Evolutionary conservation across 371 early-diverging fungal species (phyloP).

Genomic region (Phascolomyces articulosus): DNA sequence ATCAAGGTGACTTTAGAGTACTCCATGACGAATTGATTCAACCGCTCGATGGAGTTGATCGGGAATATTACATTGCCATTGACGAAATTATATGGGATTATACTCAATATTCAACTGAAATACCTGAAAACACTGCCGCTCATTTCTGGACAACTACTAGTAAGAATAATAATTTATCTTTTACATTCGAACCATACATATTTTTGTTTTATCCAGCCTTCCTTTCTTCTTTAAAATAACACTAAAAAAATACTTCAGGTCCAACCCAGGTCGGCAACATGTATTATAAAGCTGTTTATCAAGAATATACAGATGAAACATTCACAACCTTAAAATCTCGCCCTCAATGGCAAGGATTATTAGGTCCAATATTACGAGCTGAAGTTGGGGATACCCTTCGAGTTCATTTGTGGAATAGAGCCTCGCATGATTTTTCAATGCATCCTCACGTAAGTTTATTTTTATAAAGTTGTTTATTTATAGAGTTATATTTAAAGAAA

Average conservation of each 20-base stretch:
- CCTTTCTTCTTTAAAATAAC: not conserved
- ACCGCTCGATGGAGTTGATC: constrained; percentile 23
- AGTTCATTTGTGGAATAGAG: constrained; percentile 50
- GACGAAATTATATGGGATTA: constrained; percentile 49
- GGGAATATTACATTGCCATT: constrained; percentile 40
- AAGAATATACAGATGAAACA: constrained; percentile 49
- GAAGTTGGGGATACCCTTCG: constrained; percentile 53
- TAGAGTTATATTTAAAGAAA: not conserved
- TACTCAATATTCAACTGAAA: constrained; percentile 17
- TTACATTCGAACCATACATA: not conserved
- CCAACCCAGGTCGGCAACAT: constrained; percentile 33
- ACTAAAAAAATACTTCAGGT: constrained; percentile 10
- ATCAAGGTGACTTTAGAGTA: constrained; percentile 30
- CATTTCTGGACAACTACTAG: constrained; percentile 24
- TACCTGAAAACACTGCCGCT: constrained; percentile 13
- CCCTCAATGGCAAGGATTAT: constrained; percentile 46
- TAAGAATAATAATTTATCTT: constrained; percentile 3
- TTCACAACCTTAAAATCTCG: constrained; percentile 25
- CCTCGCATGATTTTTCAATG: constrained; percentile 38
- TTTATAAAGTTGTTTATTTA: not conserved
- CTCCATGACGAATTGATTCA: constrained; percentile 37
- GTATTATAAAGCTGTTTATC: constrained; percentile 53
- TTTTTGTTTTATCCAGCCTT: too few species aligned
- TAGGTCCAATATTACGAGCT: constrained; percentile 54
- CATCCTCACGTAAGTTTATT: constrained; percentile 52